Conservation (phyloP, 495 filamentous ascomycete species). For the Annulohypoxylon stygium region DNA sequence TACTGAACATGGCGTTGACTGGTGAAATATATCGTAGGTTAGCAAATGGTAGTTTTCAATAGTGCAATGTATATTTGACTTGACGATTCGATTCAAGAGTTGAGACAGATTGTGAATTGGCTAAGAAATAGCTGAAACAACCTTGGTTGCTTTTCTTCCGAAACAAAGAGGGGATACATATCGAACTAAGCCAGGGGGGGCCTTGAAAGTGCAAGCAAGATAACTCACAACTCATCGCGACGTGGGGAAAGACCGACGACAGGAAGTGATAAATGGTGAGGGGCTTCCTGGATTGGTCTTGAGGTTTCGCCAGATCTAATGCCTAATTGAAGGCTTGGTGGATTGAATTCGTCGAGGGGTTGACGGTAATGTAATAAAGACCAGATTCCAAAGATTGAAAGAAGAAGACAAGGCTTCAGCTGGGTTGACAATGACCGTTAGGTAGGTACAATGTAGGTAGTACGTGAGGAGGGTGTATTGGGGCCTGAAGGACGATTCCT, state of each 20-base stretch:
- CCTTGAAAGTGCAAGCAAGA: slow-evolving; percentile 18
- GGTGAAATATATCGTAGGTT: slow-evolving; percentile 22
- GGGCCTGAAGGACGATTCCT: slow-evolving; percentile 17
- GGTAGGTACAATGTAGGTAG: not conserved
- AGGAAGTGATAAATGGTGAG: slow-evolving; percentile 21
- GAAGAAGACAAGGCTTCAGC: slow-evolving; percentile 17
- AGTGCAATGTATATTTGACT: slow-evolving; percentile 6
- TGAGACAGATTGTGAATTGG: slow-evolving; percentile 24
- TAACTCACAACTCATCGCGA: slow-evolving; percentile 55
- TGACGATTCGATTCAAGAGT: slow-evolving; percentile 29
- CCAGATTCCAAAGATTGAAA: not conserved
- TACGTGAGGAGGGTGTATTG: not conserved
- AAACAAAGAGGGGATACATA: slow-evolving; percentile 23
- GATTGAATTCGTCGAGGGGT: not conserved
- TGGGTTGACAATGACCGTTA: slow-evolving; percentile 12
- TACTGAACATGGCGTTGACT: slow-evolving; percentile 96
- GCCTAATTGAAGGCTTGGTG: not conserved
- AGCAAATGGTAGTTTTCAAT: slow-evolving; percentile 21
- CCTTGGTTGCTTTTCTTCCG: slow-evolving; percentile 17
- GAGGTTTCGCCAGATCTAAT: slow-evolving; percentile 16
- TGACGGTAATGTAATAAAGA: slow-evolving; percentile 2
- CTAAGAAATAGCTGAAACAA: slow-evolving; percentile 19
- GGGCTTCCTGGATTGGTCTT: slow-evolving; percentile 24
- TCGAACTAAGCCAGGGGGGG: slow-evolving; percentile 17
- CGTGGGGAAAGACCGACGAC: slow-evolving; percentile 45